Conservation (phyloP, 495 filamentous ascomycete species). For the Ascodesmis nigricans region DNA sequence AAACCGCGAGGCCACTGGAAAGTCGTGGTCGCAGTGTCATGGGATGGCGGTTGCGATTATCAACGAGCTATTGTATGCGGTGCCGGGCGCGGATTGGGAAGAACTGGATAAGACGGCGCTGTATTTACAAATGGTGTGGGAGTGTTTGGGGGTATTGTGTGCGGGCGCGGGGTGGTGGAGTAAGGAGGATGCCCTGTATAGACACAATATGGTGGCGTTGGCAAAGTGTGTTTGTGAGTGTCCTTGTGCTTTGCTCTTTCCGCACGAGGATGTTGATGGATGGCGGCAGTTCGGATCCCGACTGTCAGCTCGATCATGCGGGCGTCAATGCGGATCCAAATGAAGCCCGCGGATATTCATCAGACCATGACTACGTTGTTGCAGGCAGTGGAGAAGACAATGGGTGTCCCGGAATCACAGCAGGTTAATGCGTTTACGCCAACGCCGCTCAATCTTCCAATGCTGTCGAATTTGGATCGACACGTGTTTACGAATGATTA, state of each 20-base stretch:
- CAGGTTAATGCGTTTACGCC: slow-evolving; percentile 15
- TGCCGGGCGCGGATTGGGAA: slow-evolving; percentile 9
- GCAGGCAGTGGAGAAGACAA: slow-evolving; percentile 7
- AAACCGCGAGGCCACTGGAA: background rate
- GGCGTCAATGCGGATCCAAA: slow-evolving; percentile 4
- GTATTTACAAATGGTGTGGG: slow-evolving; percentile 5
- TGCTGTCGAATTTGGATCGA: slow-evolving; percentile 3
- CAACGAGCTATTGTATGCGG: slow-evolving; percentile 7
- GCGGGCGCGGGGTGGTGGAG: slow-evolving; percentile 12
- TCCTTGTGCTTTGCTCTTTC: background rate
- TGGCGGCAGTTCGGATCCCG: too few species aligned
- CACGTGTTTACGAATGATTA: slow-evolving; percentile 13
- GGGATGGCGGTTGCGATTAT: slow-evolving; percentile 10
- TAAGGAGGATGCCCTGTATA: slow-evolving; percentile 1
- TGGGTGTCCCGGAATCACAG: slow-evolving; percentile 5
- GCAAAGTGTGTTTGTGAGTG: slow-evolving; percentile 12
- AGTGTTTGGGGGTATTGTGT: slow-evolving; percentile 9
- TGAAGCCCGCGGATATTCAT: slow-evolving; percentile 11
- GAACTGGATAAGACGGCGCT: slow-evolving; percentile 4
- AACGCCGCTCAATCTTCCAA: slow-evolving; percentile 12
- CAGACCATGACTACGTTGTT: slow-evolving; percentile 8
- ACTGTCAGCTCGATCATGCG: too few species aligned
- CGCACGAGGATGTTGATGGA: too few species aligned
- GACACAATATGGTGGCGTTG: slow-evolving; percentile 7
- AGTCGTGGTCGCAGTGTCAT: slow-evolving; percentile 7